phyloP scores from a whole-genome alignment of 2,329 filamentous ascomycete species.

The Gyromitra esculenta region DNA sequence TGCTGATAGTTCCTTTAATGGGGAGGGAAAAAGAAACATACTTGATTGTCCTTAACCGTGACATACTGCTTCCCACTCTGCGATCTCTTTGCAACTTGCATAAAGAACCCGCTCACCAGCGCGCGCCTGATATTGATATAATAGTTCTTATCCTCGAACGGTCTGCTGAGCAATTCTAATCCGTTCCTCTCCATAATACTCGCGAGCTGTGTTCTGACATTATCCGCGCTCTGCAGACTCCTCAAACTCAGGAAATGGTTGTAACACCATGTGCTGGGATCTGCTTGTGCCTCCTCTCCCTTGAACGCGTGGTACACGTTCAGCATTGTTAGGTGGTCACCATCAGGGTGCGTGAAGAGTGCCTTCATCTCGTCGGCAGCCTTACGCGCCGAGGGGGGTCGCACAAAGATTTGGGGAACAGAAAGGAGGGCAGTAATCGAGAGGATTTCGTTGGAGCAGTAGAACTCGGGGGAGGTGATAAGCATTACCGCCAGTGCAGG shows the following conservation, averaged over 20 bases:
- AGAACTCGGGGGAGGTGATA: constrained; percentile 96
- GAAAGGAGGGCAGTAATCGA: constrained; percentile 94
- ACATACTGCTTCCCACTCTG: constrained; percentile 87
- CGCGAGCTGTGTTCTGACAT: constrained; percentile 88
- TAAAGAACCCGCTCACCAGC: constrained; percentile 95
- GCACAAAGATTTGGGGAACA: constrained; percentile 91
- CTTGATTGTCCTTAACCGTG: constrained; percentile 95
- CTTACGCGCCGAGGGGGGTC: constrained; percentile 84
- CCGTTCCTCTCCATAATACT: constrained; percentile 96
- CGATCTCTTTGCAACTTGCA: constrained; percentile 98
- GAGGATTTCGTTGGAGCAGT: constrained; percentile 97
- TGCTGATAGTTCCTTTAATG: not conserved
- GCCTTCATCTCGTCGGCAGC: constrained; percentile 97
- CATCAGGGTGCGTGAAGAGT: constrained; percentile 89
- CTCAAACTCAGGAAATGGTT: constrained; percentile 93
- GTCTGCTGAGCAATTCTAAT: constrained; percentile 84
- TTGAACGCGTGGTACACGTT: constrained; percentile 99
- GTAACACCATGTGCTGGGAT: constrained; percentile 92
- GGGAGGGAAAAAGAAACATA: constrained; percentile 12
- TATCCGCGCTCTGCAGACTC: constrained; percentile 90
- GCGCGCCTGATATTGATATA: constrained; percentile 96
- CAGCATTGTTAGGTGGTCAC: constrained; percentile 93
- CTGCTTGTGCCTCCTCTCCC: constrained; percentile 72
- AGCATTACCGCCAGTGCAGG: constrained; percentile 96
- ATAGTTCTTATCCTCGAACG: constrained; percentile 95